These are phyloP conservation scores for Podaxis sp. DNA, from an alignment of 768 basidiomycete species.

Conservation along the genomic window DNA sequence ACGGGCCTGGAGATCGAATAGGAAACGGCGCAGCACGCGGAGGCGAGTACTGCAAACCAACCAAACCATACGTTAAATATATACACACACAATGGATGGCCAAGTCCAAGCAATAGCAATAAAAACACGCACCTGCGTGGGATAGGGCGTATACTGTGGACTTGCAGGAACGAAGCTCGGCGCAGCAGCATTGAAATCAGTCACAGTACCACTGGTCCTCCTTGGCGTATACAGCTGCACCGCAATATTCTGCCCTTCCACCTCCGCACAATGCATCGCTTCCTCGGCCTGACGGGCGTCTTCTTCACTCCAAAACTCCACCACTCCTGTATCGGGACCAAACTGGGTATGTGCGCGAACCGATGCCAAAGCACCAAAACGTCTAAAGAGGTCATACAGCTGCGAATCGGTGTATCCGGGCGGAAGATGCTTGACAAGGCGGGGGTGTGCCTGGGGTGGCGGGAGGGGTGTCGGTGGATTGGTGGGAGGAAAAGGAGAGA, in stretches of 20 bases:
- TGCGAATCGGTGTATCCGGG: slow-evolving; percentile 59
- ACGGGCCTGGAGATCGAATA: slow-evolving; percentile 43
- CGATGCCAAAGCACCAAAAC: slow-evolving; percentile 80
- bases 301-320: slow-evolving; percentile 87
- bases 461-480: slow-evolving; percentile 71
- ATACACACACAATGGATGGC: slow-evolving; percentile 17
- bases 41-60: slow-evolving; percentile 8
- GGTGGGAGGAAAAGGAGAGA: slow-evolving; percentile 84
- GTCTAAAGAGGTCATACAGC: slow-evolving; percentile 82
- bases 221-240: slow-evolving; percentile 74
- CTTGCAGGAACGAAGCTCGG: slow-evolving; percentile 74
- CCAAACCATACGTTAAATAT: slow-evolving; percentile 57
- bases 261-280: slow-evolving; percentile 77
- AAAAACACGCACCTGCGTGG: slow-evolving; percentile 44
- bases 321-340: slow-evolving; percentile 70
- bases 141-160: slow-evolving; percentile 53
- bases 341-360: slow-evolving; percentile 70
- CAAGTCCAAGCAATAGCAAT: slow-evolving; percentile 1
- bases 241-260: slow-evolving; percentile 81
- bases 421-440: slow-evolving; percentile 84
- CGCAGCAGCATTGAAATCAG: slow-evolving; percentile 71
- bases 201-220: slow-evolving; percentile 46
- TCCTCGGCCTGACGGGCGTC: slow-evolving; percentile 78
- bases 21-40: slow-evolving; percentile 51
- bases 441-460: slow-evolving; percentile 70